A percentile compares a stretch with the other conserved stretches of the same genome.
These are phyloP conservation scores for Diaporthe destruens DNA, from an alignment of 2,329 filamentous ascomycete species.

Conservation along the genomic window DNA sequence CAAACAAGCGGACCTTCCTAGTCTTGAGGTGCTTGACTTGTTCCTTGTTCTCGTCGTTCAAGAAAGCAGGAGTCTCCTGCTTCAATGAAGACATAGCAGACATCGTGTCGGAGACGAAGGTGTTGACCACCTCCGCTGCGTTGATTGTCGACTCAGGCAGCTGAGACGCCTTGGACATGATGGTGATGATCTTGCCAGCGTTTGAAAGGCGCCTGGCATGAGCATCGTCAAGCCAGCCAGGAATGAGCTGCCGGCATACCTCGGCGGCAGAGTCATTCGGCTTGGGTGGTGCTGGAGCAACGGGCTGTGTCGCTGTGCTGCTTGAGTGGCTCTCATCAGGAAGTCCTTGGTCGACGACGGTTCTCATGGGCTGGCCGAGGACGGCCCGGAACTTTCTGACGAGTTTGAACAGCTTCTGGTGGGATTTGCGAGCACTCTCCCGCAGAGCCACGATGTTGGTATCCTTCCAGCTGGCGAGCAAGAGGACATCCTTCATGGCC, in stretches of 20 bases:
- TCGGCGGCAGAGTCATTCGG: conserved; percentile 51
- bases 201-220: conserved; percentile 77
- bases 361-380: conserved; percentile 80
- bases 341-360: conserved; percentile 70
- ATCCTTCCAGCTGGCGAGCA: conserved; percentile 97
- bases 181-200: conserved; percentile 74
- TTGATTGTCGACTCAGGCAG: conserved; percentile 66
- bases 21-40: conserved; percentile 89
- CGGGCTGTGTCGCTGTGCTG: neutral
- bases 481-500: conserved; percentile 91
- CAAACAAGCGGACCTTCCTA: conserved; percentile 89
- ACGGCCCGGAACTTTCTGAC: conserved; percentile 89
- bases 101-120: conserved; percentile 77
- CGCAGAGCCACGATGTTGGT: conserved; percentile 91
- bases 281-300: conserved; percentile 44
- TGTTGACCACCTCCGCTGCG: conserved; percentile 70
- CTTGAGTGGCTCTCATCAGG: conserved; percentile 60
- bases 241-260: conserved; percentile 52
- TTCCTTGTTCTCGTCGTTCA: conserved; percentile 89
- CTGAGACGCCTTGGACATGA: conserved; percentile 76
- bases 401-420: conserved; percentile 90
- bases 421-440: conserved; percentile 90
- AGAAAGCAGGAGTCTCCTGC: conserved; percentile 82
- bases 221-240: conserved; percentile 52
- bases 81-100: conserved; percentile 79